Percentiles rank a stretch among this genome's conserved stretches.
Conservation (phyloP, 805 yeast species). For the Cyberlindnera petersonii region DNA sequence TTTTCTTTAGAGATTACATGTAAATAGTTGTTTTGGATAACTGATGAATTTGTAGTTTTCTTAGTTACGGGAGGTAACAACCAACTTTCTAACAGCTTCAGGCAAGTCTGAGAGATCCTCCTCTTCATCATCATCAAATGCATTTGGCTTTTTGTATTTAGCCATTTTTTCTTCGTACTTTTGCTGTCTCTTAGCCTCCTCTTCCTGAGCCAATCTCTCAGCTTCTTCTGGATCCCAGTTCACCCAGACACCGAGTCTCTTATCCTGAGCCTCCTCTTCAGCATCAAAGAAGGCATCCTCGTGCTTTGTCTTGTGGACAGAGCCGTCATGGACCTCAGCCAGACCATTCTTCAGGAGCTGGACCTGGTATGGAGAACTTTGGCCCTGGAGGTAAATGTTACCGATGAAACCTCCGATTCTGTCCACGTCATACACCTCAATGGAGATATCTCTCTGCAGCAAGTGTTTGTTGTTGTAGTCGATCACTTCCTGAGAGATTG, state of each 20-base stretch:
- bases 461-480: slow-evolving; percentile 50
- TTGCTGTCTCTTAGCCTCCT: slow-evolving; percentile 25
- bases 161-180: slow-evolving; percentile 25
- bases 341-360: slow-evolving; percentile 58
- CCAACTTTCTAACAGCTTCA: slow-evolving; percentile 27
- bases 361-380: slow-evolving; percentile 52
- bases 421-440: slow-evolving; percentile 67
- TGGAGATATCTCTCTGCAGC: slow-evolving; percentile 69
- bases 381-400: slow-evolving; percentile 50
- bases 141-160: slow-evolving; percentile 22
- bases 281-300: slow-evolving; percentile 54
- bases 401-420: slow-evolving; percentile 82
- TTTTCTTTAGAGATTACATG: background rate
- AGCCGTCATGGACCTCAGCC: slow-evolving; percentile 60
- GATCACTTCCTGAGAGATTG: slow-evolving; percentile 46
- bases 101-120: slow-evolving; percentile 27
- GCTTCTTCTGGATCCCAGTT: slow-evolving; percentile 46
- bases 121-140: slow-evolving; percentile 26
- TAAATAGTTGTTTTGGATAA: slow-evolving; percentile 2
- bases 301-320: slow-evolving; percentile 55
- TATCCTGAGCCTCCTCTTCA: slow-evolving; percentile 54
- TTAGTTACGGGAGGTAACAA: slow-evolving; percentile 17
- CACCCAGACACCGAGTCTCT: slow-evolving; percentile 64
- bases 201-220: slow-evolving; percentile 27
- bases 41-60: background rate